Evolutionary conservation across 306 rosid species (phyloP), one percentile per base, ranked within the genome.

Genomic region (Cicer judaicum): DNA sequence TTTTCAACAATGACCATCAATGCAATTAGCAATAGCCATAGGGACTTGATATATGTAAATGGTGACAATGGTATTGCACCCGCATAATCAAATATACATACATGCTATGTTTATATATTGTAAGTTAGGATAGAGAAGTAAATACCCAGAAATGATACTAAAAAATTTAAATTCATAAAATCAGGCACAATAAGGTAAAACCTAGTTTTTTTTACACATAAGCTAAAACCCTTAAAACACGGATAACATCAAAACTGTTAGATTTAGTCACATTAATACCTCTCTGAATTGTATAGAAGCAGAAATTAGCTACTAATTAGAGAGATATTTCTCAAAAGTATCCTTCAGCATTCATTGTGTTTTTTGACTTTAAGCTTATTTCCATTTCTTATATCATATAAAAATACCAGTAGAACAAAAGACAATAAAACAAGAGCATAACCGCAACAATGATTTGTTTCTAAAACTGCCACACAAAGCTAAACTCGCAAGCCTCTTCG

Each of bases 391-490:
- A 10, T 56, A 63, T 24, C 53, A 19, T 41, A 44, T 38, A 8
- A n/a, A 55, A 70, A 21, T 21, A 55, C 12, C 39, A 78, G 64
- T 43, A 75, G 63, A 64, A 69, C 50, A 47, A 40, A 4, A 49
- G n/a, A 44, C 19, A 43, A 19, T 10, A 13, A 6, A 62, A 29
- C 36, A 29, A 29, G 36, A 29, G 36, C 36, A 29, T 4, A 29
- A 29, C 36, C 36, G 53, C 43, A 40, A 43, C 62, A 10, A 24
- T 4, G 36, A 29, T 3, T 29, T 43, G 43, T 7, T 18, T 43
- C 19, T 13, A 44, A 55, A 15, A 54, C 61, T 11, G 64, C 44
- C 43, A 72, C 74, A 72, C 68, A 79, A 64, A 79, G 15, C 72
- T 12, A 64, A 64, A 63, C 41, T 74, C 7, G 14, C 40, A 66